Base-by-base conservation (phyloP, 2,329 filamentous ascomycete genomes). In the Colletotrichum endophyticum region DNA sequence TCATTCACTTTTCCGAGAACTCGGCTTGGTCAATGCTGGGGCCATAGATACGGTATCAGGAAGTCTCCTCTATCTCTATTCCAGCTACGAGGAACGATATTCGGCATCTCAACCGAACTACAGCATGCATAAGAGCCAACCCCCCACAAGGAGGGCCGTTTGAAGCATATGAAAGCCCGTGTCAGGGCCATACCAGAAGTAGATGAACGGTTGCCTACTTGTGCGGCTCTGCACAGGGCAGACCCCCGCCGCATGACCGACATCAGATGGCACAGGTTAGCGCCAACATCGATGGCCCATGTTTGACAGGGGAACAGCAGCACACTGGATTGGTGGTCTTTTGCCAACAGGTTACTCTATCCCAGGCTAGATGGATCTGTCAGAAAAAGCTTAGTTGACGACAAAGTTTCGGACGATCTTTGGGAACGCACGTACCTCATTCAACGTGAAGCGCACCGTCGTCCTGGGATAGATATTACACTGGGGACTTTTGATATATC, bases 361-460 rank as follows among this genome's bases (percentile, higher is more conserved):
- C 27, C 25, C 68, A 3, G 44, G 7, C 44, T 28, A 53, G 53
- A 19, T n/a, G 56, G 56, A 27, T 28, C 56, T 56, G 63, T 63
- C 68, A 70, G 57, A 53, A 63, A 64, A 72, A 56, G 69, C 59
- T 72, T 57, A 34, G 15, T 27, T 56, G 22, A 49, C 25, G 2
- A n/a, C 25, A 9, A n/a, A 16, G 28, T 66, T 75, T 72, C 67
- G 59, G 61, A 75, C 44, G 67, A 72, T 27, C 22, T 53, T 53
- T n/a, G 7, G 19, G 44, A n/a, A 27, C 15, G 30, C 13, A 53
- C 44, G n/a, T 13, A 25, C 11, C 44, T 13, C 44, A 19, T 22
- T 72, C 30, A 72, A 75, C 36, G n/a, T 75, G 69, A 75, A 62
- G 73, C 73, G 30, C 68, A 32, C 69, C 53, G 36, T 39, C 62